A percentile compares a stretch with the other conserved stretches of the same genome.
phyloP scores from a whole-genome alignment of 345 rosid genomes.

The Murraya koenigii region DNA sequence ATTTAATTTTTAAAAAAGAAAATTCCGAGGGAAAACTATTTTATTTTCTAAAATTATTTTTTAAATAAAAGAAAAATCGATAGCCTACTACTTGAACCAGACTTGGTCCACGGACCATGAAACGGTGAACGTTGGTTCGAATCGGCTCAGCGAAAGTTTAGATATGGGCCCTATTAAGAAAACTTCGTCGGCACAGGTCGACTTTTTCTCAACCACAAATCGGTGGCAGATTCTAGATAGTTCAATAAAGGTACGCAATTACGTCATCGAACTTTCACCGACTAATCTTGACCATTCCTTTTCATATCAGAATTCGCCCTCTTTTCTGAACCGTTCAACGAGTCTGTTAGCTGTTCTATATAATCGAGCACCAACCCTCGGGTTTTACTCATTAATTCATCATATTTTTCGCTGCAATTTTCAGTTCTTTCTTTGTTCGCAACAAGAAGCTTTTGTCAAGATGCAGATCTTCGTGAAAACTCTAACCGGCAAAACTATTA shows the following conservation, averaged over 20 bases:
- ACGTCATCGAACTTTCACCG: neutral
- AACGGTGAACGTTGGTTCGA: no score
- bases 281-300: neutral
- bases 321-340: neutral
- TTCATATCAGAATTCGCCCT: neutral
- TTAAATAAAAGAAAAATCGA: no score
- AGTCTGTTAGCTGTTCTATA: neutral
- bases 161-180: no score
- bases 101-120: no score
- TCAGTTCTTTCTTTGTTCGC: neutral
- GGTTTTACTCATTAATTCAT: rapidly evolving
- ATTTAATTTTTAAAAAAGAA: no score
- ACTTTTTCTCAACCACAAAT: no score
- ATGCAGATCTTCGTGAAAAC: slow-evolving; percentile 24
- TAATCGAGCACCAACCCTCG: neutral
- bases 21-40: no score
- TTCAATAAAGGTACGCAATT: neutral
- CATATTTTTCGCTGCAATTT: neutral
- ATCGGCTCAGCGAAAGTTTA: no score
- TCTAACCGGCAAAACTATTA: slow-evolving; percentile 9
- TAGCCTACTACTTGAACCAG: no score
- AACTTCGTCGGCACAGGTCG: no score
- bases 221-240: slow-evolving; percentile 2
- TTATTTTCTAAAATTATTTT: no score
- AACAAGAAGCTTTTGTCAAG: neutral